Evolutionary conservation across 495 filamentous ascomycete genomes (phyloP).

Genomic region (Hyaloscypha variabilis): DNA sequence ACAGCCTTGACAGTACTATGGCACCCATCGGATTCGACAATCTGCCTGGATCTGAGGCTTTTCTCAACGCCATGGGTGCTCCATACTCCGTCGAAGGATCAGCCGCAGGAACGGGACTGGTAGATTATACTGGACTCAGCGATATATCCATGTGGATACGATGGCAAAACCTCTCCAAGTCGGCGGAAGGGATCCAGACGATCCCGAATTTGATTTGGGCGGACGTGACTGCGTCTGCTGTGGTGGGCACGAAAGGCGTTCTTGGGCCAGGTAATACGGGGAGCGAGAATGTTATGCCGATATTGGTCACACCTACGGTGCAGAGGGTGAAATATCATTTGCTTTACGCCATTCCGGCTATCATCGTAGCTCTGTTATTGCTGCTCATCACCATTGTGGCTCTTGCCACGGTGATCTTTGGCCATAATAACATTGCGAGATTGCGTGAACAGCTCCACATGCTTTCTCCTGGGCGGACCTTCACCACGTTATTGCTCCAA

Average conservation of each 20-base stretch:
- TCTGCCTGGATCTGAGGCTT: slow-evolving; percentile 14
- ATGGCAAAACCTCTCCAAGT: slow-evolving; percentile 38
- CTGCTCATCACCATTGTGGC: slow-evolving; percentile 19
- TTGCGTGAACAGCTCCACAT: slow-evolving; percentile 27
- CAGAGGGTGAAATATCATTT: slow-evolving; percentile 35
- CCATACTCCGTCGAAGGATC: background rate
- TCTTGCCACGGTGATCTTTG: slow-evolving; percentile 19
- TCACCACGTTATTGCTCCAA: slow-evolving; percentile 32
- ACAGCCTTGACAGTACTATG: background rate
- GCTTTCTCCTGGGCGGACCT: slow-evolving; percentile 31
- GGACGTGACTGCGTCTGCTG: slow-evolving; percentile 39
- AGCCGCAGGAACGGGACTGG: background rate
- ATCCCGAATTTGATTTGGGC: slow-evolving; percentile 48
- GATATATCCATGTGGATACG: slow-evolving; percentile 36
- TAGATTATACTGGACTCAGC: slow-evolving; percentile 37
- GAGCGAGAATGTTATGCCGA: background rate
- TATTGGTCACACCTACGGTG: slow-evolving; percentile 33
- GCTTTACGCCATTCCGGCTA: slow-evolving; percentile 40
- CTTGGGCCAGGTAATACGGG: slow-evolving; percentile 16
- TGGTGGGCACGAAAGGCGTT: slow-evolving; percentile 39
- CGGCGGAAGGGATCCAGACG: slow-evolving; percentile 15
- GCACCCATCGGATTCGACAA: background rate
- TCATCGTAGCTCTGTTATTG: slow-evolving; percentile 23
- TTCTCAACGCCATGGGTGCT: background rate
- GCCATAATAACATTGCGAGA: slow-evolving; percentile 7